Evolutionary conservation across 768 basidiomycete species (phyloP), one percentile per base, ranked within the genome.

Genomic region (Boletus pseudo-olivaceus): DNA sequence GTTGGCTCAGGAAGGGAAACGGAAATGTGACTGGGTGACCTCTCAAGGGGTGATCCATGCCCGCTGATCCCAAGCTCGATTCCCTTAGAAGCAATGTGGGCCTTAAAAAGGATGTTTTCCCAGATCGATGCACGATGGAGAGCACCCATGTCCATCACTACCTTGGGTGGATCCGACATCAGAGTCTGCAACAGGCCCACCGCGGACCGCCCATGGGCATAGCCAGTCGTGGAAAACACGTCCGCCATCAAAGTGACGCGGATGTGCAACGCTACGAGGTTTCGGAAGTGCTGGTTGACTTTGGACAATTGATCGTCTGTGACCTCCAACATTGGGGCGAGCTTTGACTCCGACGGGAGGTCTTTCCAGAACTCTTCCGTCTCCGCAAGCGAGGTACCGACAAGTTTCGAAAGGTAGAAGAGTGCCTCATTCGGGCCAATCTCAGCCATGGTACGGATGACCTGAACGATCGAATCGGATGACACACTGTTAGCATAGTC

Each of bases 401-500:
- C 88, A 20, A 90, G 78, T 55, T 79, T 78, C 15, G 87, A 76
- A 49, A 96, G 76, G 58, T 88, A 82, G 26, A 76, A 72, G 29
- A 95, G 76, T 2, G 91, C 88, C 59, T 88, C 87, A 52, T 76
- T 81, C 0, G 89, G 84, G n/a, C 88, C 82, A 32, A 87, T 86
- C 64, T 98, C 95, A 11, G 87, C 85, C 80, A 98, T 85, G 10
- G 90, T 88, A 11, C 92, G 83, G 72, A 96, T 83, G 46, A 94
- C 88, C 66, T 91, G 88, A 14, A 93, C 87, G 65, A 97, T 80
- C 0, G 93, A 88, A 66, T 91, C 89, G 26, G 93, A 92, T 2
- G 89, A 84, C 30, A 88, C 83, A 51, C 90, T 89, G 61, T 85
- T 87, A 17, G 88, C 86, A 65, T 90, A 95, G 67, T 94, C 89